Evolutionary conservation across 2,329 filamentous ascomycete species (phyloP).

Genomic region (Ceratocystis ficicola): DNA sequence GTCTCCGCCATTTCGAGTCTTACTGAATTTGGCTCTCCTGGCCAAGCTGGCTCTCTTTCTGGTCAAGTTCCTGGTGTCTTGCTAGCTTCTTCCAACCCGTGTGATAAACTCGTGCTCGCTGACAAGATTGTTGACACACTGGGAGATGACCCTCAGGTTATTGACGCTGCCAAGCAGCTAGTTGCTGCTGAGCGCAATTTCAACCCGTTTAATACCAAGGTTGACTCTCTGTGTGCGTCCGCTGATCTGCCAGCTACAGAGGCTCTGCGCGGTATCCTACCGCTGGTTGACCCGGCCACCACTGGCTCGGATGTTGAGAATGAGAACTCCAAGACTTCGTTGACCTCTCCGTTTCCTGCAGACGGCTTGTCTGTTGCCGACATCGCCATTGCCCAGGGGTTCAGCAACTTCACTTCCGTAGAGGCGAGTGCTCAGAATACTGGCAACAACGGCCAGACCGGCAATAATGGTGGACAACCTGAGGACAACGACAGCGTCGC

Average conservation of each 20-base stretch:
- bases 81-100: constrained; percentile 53
- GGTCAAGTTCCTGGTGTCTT: constrained; percentile 50
- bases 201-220: constrained; percentile 50
- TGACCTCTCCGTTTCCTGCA: constrained; percentile 44
- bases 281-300: constrained; percentile 54
- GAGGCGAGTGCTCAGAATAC: constrained; percentile 28
- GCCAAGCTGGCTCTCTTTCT: constrained; percentile 51
- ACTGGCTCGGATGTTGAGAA: constrained; percentile 46
- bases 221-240: constrained; percentile 53
- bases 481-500: constrained; percentile 23
- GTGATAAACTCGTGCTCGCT: constrained; percentile 52
- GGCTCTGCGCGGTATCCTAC: constrained; percentile 53
- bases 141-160: constrained; percentile 46
- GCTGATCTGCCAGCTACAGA: constrained; percentile 47
- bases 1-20: constrained; percentile 44
- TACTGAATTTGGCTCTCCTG: constrained; percentile 42
- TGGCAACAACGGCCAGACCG: constrained; percentile 21
- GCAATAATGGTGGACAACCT: constrained; percentile 23
- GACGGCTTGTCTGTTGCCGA: constrained; percentile 54
- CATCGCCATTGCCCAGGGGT: constrained; percentile 48
- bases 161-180: constrained; percentile 49
- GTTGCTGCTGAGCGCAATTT: constrained; percentile 56
- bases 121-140: constrained; percentile 52
- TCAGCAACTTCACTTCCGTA: constrained; percentile 45
- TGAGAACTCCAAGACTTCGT: constrained; percentile 43